Conservation (phyloP, 2,329 filamentous ascomycete species). For the Aspergillus sergii region DNA sequence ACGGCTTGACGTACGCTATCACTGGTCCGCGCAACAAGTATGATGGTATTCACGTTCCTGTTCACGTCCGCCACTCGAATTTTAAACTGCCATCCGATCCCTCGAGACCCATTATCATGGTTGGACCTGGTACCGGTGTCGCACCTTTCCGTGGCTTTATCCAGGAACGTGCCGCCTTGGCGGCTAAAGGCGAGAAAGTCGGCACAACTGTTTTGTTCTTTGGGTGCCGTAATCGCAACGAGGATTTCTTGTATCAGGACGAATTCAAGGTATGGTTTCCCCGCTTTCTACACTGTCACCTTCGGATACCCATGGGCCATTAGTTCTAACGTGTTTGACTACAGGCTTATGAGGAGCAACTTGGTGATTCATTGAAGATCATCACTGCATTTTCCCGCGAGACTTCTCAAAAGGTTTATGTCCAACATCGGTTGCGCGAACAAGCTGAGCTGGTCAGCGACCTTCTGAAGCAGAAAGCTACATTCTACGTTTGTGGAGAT, state of each 20-base stretch:
- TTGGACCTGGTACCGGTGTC: constrained; percentile 94
- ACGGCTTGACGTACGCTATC: constrained; percentile 84
- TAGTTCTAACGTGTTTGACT: constrained; percentile 25
- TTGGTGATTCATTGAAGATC: constrained; percentile 88
- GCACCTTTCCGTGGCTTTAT: constrained; percentile 95
- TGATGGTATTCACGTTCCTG: constrained; percentile 89
- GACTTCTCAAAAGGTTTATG: constrained; percentile 85
- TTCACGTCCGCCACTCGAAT: constrained; percentile 96
- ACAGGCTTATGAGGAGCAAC: constrained; percentile 77
- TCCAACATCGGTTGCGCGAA: constrained; percentile 90
- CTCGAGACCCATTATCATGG: constrained; percentile 90
- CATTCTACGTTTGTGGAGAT: constrained; percentile 98
- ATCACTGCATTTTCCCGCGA: constrained; percentile 96
- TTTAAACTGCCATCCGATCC: constrained; percentile 98
- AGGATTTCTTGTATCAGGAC: constrained; percentile 89
- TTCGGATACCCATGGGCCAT: neutral
- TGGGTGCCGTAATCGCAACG: constrained; percentile 81
- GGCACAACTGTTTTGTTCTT: constrained; percentile 92
- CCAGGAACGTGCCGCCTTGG: constrained; percentile 86
- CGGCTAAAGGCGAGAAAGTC: constrained; percentile 76
- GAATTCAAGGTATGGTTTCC: constrained; percentile 81
- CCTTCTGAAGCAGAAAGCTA: constrained; percentile 79
- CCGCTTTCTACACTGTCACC: neutral
- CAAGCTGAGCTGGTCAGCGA: constrained; percentile 82
- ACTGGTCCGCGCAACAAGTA: constrained; percentile 94